phyloP scores from a whole-genome alignment of 2,329 filamentous ascomycete genomes.

The Fusarium odoratissimum region DNA sequence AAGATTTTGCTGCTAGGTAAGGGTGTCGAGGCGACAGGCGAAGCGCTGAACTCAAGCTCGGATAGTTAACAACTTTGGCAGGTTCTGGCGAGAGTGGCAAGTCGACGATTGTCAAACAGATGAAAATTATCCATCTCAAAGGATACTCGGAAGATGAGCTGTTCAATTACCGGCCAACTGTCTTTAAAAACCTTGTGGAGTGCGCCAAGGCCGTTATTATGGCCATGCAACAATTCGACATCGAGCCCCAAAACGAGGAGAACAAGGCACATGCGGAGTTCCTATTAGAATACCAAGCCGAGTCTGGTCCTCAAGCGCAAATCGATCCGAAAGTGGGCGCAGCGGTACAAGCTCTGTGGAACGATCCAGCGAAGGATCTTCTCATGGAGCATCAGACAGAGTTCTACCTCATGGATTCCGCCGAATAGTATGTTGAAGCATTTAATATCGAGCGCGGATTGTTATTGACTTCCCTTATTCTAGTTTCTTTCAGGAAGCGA shows the following conservation, averaged over 20 bases:
- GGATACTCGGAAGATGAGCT: conserved; percentile 96
- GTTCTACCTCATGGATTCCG: conserved; percentile 99
- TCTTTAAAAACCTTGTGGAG: conserved; percentile 98
- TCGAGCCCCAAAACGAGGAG: conserved; percentile 78
- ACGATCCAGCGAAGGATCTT: conserved; percentile 82
- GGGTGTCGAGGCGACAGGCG: conserved; percentile 43
- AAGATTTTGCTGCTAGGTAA: conserved; percentile 95
- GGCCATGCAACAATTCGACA: conserved; percentile 91
- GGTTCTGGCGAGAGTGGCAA: conserved; percentile 99
- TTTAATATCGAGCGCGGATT: neutral
- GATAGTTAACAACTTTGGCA: conserved; percentile 54
- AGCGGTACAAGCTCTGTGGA: conserved; percentile 89
- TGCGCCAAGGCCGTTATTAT: conserved; percentile 93
- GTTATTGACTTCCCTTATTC: conserved; percentile 11
- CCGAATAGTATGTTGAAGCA: conserved; percentile 82
- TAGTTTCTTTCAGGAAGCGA: conserved; percentile 96
- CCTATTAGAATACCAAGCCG: conserved; percentile 87
- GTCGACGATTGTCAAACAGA: conserved; percentile 99
- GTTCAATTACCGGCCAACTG: conserved; percentile 91
- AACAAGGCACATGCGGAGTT: conserved; percentile 83
- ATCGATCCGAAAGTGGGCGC: conserved; percentile 84
- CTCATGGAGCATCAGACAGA: conserved; percentile 95
- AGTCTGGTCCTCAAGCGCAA: conserved; percentile 87
- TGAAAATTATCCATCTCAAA: conserved; percentile 99
- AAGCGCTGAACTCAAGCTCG: neutral